A percentile compares a stretch with the other conserved stretches of the same genome.
These are phyloP conservation scores for Ilex paraguariensis DNA, from an alignment of 305 asterid genomes.

Conservation along the genomic window DNA sequence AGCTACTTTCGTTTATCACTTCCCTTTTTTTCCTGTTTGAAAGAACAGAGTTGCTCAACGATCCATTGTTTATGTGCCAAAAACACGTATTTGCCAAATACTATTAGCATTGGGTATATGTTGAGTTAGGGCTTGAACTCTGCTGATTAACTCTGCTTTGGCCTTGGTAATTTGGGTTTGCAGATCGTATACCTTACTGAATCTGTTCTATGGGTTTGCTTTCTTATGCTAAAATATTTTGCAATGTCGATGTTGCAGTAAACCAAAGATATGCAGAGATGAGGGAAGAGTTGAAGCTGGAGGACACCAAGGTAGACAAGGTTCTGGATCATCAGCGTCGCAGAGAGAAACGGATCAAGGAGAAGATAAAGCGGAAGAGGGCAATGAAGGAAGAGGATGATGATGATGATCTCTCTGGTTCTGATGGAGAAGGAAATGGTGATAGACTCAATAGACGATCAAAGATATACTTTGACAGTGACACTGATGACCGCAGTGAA, in stretches of 20 bases:
- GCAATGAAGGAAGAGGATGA: slow-evolving; percentile 44
- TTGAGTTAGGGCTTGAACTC: too few relatives aligned
- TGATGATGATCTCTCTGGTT: slow-evolving; percentile 15
- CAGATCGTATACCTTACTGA: slow-evolving; percentile 1
- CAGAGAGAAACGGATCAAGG: slow-evolving; percentile 67
- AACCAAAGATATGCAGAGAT: slow-evolving; percentile 51
- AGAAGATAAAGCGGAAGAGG: slow-evolving; percentile 68
- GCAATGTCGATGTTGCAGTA: slow-evolving; percentile 38
- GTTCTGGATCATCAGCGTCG: slow-evolving; percentile 55
- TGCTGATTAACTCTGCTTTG: not conserved
- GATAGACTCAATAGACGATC: too few relatives aligned
- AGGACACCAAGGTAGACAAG: slow-evolving; percentile 73
- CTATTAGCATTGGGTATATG: too few relatives aligned
- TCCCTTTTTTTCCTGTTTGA: too few relatives aligned
- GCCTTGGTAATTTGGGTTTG: not conserved
- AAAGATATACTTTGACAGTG: too few relatives aligned
- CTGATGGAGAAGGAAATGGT: too few relatives aligned
- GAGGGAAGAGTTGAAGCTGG: slow-evolving; percentile 61
- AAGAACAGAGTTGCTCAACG: too few relatives aligned
- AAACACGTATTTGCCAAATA: too few relatives aligned
- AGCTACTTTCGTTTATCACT: too few relatives aligned
- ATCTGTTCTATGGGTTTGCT: not conserved
- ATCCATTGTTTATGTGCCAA: too few relatives aligned
- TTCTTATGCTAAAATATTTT: not conserved
- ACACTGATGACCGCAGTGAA: too few relatives aligned